Conservation (phyloP, 2,329 filamentous ascomycete species). For the Pyricularia sp. region DNA sequence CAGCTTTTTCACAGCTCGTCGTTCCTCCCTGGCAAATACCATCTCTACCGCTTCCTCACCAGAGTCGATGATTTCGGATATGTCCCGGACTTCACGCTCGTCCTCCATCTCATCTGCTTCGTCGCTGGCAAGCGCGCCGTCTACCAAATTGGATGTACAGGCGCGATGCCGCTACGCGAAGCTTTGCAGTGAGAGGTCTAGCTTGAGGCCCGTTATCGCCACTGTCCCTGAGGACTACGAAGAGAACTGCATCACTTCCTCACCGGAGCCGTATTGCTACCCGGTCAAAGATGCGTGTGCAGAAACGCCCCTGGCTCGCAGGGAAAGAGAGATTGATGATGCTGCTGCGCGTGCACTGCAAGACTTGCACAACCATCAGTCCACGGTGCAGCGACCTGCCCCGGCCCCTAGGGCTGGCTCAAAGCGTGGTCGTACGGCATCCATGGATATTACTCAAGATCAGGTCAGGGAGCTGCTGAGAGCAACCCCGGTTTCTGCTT, state of each 20-base stretch:
- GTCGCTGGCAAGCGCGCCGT: slow-evolving; percentile 50
- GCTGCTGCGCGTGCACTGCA: slow-evolving; percentile 50
- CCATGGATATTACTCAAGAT: slow-evolving; percentile 53
- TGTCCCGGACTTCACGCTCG: slow-evolving; percentile 51
- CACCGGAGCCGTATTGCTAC: slow-evolving; percentile 48
- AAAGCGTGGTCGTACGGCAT: slow-evolving; percentile 52
- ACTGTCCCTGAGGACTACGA: slow-evolving; percentile 49
- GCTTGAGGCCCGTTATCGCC: slow-evolving; percentile 40
- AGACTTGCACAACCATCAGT: slow-evolving; percentile 47
- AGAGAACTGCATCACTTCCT: slow-evolving; percentile 36
- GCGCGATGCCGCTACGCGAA: slow-evolving; percentile 56
- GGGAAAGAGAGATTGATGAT: slow-evolving; percentile 40
- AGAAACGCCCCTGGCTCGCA: slow-evolving; percentile 35
- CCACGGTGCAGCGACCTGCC: slow-evolving; percentile 21
- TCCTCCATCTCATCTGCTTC: slow-evolving; percentile 57
- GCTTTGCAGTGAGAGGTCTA: slow-evolving; percentile 46
- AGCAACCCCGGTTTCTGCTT: slow-evolving; percentile 17
- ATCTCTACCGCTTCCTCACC: slow-evolving; percentile 55
- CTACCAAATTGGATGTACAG: slow-evolving; percentile 45
- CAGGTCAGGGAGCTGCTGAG: slow-evolving; percentile 55
- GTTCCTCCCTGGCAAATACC: slow-evolving; percentile 54
- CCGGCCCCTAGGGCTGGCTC: slow-evolving; percentile 27
- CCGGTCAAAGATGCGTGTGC: slow-evolving; percentile 41
- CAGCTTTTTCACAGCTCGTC: slow-evolving; percentile 37
- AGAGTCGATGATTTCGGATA: slow-evolving; percentile 59